Percentiles rank a stretch among this genome's conserved stretches.
Evolutionary conservation across 805 yeast genomes (phyloP).

Genomic region (Danielia reshetovae): DNA sequence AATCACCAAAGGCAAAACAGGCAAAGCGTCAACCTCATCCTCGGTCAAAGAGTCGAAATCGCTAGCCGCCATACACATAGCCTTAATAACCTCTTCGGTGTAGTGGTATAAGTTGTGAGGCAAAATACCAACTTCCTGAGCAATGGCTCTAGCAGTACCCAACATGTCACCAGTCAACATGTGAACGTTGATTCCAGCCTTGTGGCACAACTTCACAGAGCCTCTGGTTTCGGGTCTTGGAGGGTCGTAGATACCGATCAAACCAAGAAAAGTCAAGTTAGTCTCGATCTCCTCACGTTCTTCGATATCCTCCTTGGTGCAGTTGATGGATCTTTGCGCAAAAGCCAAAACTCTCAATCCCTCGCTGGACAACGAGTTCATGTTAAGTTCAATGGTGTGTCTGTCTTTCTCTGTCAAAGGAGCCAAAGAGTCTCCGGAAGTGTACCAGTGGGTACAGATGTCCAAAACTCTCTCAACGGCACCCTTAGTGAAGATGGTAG

Average conservation of each 20-base stretch:
- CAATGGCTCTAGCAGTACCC: constrained; percentile 74
- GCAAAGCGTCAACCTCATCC: constrained; percentile 31
- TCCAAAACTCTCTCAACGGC: constrained; percentile 69
- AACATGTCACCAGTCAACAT: constrained; percentile 84
- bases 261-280: constrained; percentile 55
- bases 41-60: constrained; percentile 32
- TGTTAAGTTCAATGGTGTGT: constrained; percentile 46
- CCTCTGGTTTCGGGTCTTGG: constrained; percentile 67
- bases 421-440: constrained; percentile 17
- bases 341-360: constrained; percentile 75
- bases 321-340: constrained; percentile 42
- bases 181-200: constrained; percentile 73
- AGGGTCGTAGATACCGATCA: constrained; percentile 78
- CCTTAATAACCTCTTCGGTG: constrained; percentile 28
- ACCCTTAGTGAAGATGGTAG: constrained; percentile 57
- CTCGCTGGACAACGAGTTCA: constrained; percentile 55
- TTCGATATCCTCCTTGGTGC: constrained; percentile 12
- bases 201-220: constrained; percentile 63
- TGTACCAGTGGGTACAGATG: constrained; percentile 52
- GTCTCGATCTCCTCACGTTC: constrained; percentile 45
- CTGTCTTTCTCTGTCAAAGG: constrained; percentile 41
- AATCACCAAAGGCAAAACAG: constrained; percentile 37
- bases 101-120: constrained; percentile 45
- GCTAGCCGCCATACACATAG: constrained; percentile 36
- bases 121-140: constrained; percentile 74